These are phyloP conservation scores for Boletellus deceptivus DNA, from an alignment of 1,284 basidiomycete genomes.

Conservation along the genomic window DNA sequence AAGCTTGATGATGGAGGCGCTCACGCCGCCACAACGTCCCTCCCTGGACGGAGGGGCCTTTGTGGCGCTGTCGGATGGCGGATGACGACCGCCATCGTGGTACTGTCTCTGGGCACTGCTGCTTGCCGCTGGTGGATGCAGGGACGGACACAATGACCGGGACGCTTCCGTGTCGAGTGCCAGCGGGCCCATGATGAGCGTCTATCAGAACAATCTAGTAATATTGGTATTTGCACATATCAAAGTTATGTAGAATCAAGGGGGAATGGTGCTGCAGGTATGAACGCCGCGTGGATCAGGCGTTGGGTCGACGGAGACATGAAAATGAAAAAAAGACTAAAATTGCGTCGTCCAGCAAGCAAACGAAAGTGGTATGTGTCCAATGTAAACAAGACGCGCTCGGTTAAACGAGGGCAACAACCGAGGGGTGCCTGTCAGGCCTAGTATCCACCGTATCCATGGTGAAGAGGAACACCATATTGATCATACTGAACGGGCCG, in stretches of 20 bases:
- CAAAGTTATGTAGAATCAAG: slow-evolving; percentile 1
- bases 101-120: slow-evolving; percentile 27
- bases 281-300: slow-evolving; percentile 21
- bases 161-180: slow-evolving; percentile 9
- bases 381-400: slow-evolving; percentile 1
- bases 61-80: slow-evolving; percentile 34
- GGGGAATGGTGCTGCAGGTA: slow-evolving; percentile 21
- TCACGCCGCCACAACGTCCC: not conserved
- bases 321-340: not conserved
- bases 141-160: slow-evolving; percentile 24
- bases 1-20: slow-evolving; percentile 48
- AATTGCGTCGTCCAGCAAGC: slow-evolving; percentile 37
- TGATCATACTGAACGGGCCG: slow-evolving; percentile 45
- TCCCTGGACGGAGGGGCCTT: not conserved
- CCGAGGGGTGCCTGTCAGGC: not conserved
- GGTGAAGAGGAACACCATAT: slow-evolving; percentile 57
- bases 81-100: slow-evolving; percentile 35
- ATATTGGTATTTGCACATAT: slow-evolving; percentile 5
- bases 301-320: slow-evolving; percentile 4
- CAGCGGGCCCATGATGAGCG: slow-evolving; percentile 6
- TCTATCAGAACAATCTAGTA: slow-evolving; percentile 9
- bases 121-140: slow-evolving; percentile 21
- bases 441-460: slow-evolving; percentile 44
- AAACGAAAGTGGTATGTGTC: slow-evolving; percentile 7
- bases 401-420: not conserved